Evolutionary conservation across 2,329 filamentous ascomycete genomes (phyloP), one percentile per base, ranked within the genome.

Genomic region (Erysiphe neolycopersici): DNA sequence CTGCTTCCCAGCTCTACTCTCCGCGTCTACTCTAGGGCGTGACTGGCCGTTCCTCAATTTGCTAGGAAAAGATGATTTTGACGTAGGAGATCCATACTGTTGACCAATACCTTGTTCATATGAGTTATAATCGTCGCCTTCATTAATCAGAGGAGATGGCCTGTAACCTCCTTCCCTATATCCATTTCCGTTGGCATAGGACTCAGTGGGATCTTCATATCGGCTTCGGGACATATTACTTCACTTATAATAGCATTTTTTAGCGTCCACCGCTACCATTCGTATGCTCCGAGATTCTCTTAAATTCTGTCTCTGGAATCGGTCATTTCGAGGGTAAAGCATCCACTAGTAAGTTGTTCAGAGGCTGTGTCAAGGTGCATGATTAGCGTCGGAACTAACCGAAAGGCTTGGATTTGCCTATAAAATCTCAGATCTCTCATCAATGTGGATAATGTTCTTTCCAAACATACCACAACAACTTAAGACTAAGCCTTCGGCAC

Each of bases 141-240:
- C 51, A 35, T 45, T 45, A 19, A 47, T 49, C 26, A 48, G 31
- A 17, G 43, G 38, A n/a, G 37, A 47, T 10, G 49, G 41, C 16
- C 49, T 49, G 44, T 52, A 53, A 35, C 49, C 49, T 40, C 45
- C 46, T 14, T 35, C 31, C 42, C 48, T 48, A 44, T 53, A 50
- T 11, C 49, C 49, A 43, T 52, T 50, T 16, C 49, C 49, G 43
- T 53, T 54, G 19, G 50, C 42, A 38, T 54, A 56, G 8, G 53
- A 50, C 45, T 56, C 54, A 51, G 40, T 50, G 17, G 53, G 49
- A 26, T 51, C 52, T 31, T 52, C 53, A 47, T 56, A 56, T 26
- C 55, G 47, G 49, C 54, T 56, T 33, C 54, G 51, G 44, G 55
- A 47, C 55, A 58, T 58, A 17, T 42, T 46, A 40, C 48, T 45